Evolutionary conservation across 106 monocot species (phyloP), one percentile per base, ranked within the genome.

Genomic region (Triglochin maritima): DNA sequence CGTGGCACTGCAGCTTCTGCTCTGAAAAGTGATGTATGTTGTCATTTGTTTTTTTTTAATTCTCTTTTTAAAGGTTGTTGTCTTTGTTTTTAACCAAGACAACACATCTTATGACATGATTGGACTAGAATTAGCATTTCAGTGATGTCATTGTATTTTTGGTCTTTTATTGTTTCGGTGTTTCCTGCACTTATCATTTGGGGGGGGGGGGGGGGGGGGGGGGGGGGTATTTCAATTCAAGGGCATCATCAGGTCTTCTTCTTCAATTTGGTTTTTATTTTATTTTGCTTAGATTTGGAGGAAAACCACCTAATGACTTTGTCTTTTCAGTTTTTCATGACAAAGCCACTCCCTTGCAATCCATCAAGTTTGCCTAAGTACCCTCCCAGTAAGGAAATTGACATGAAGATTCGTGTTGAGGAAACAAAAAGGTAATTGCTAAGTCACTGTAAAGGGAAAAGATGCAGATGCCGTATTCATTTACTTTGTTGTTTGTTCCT

Each of bases 331-430:
- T 90, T 72, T 50, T 90, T 90, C 68, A 77, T 72, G 10, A 79
- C 83, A 43, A 79, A 84, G 14, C 90, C 90, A 41, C 71, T 80
- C 72, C 69, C 83, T 63, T 86, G 83, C 63, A 79, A 86, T 57
- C 81, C 90, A 59, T 86, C 82, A 71, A 86, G 80, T 57, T 77
- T 89, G 79, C 89, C 86, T 29, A 89, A 74, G 53, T 89, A 89
- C 57, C 85, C 89, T 46, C 82, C 89, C 4, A 78, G 82, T 66
- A 86, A 89, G 79, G 89, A 89, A 65, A 79, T 90, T 64, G 83
- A 90, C 78, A 85, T 79, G 53, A 90, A 86, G 71, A 8, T 79
- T 7, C 73, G 86, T 17, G 86, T 86, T 56, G 86, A 86, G 59
- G 89, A 90, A 72, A 68, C 76, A 68, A 77, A 79, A 81, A 90